phyloP scores from a whole-genome alignment of 331 rosid genomes.

The Telfairia occidentalis region DNA sequence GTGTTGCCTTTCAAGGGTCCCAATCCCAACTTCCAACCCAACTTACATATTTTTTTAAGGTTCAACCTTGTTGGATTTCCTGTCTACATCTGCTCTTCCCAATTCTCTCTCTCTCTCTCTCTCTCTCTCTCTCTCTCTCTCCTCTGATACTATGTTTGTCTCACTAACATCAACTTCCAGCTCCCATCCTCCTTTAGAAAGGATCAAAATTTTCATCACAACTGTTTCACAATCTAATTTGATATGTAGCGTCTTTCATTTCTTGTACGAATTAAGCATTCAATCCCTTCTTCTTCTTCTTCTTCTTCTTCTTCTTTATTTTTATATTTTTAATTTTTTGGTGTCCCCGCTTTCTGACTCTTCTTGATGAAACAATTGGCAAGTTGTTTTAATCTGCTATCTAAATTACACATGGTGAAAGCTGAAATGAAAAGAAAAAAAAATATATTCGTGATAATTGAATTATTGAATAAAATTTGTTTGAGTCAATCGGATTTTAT shows the following conservation, averaged over 20 bases:
- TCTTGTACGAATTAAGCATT: neutral
- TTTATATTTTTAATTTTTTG: too few species aligned
- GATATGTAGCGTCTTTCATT: neutral
- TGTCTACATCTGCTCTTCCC: conserved; percentile 1
- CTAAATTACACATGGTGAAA: neutral
- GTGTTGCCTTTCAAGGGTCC: conserved; percentile 16
- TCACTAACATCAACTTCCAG: neutral
- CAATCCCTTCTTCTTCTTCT: neutral
- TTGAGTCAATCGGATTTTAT: neutral
- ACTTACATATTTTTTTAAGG: neutral
- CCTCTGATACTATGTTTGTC: neutral
- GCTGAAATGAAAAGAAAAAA: too few species aligned
- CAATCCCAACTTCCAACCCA: conserved; percentile 1
- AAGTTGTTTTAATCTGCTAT: neutral
- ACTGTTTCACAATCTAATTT: neutral
- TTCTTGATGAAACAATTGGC: neutral
- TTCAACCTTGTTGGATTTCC: conserved; percentile 2
- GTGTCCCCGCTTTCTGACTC: neutral
- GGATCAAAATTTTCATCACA: neutral
- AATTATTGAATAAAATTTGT: neutral
- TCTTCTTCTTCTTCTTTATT: too few species aligned
- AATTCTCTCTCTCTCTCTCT: neutral
- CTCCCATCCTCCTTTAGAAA: neutral
- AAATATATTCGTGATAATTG: too few species aligned
- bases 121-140: neutral